Evolutionary conservation across 192 early-diverging fungal species (phyloP), one percentile per base, ranked within the genome.

Genomic region (Neocallimastix lanati): DNA sequence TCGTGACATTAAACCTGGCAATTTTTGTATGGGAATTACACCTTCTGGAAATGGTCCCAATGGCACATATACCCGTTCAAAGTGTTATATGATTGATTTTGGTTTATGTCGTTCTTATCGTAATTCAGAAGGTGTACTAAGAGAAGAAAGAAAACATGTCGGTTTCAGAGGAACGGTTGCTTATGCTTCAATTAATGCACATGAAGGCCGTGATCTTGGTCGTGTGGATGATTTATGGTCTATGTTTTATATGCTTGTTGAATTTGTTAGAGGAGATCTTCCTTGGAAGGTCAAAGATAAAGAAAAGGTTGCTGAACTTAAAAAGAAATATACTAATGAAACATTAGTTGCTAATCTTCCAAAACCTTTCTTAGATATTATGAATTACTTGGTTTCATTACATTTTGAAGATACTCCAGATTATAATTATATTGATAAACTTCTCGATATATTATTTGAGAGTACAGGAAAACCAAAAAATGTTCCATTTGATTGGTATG

Each of bases 161-260:
- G 89, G 89, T 76, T 90, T 90, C 80, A 81, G 88, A 28, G 89
- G 89, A 28, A 90, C 89, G 9, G 85, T 88, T 13, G 79, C 86
- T 11, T 90, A 90, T 80, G 89, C 89, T 7, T 88, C 88, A 21
- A 79, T 88, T 28, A 78, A 81, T 30, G 86, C 87, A 2, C 82
- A 83, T 79, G 76, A 82, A 29, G 35, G 36, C 9, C 21, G 83
- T 82, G 89, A 90, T 27, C 78, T 90, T 15, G 83, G 87, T 18
- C 84, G 88, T 16, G 88, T 84, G 4, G 89, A 90, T 78, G 89
- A 90, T 81, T 77, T 90, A 7, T 89, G 88, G 89, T 86, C 86
- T 2, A 81, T 88, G 13, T 87, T 90, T 79, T 90, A 90, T 80
- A 28, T 87, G n/a, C 27, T 88, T 0, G 83, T 89, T 28, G 89